A percentile compares a stretch with the other conserved stretches of the same genome.
Evolutionary conservation across 768 basidiomycete species (phyloP).

Genomic region (Termitomyces sp.): DNA sequence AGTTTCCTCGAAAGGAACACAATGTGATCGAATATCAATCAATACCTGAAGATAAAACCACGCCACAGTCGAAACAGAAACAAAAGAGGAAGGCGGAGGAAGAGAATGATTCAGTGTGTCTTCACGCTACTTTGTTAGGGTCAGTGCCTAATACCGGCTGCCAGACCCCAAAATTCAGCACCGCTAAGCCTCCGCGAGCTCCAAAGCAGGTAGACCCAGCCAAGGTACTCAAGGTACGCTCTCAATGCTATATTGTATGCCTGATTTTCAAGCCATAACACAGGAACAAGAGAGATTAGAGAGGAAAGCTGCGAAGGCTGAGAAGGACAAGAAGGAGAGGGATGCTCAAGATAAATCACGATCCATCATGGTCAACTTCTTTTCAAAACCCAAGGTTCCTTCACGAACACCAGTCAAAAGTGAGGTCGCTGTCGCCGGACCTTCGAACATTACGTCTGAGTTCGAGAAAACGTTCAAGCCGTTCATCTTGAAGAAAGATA

Average conservation of each 20-base stretch:
- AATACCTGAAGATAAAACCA: constrained; percentile 19
- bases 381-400: constrained; percentile 55
- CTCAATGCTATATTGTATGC: neutral
- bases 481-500: constrained; percentile 74
- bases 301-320: constrained; percentile 61
- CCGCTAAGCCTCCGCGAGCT: constrained; percentile 26
- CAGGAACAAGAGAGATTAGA: constrained; percentile 69
- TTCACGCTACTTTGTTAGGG: neutral
- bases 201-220: constrained; percentile 54
- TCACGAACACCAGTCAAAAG: constrained; percentile 16
- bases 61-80: constrained; percentile 25
- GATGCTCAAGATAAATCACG: constrained; percentile 70
- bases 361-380: constrained; percentile 74
- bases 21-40: constrained; percentile 21
- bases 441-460: constrained; percentile 45
- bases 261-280: neutral
- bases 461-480: constrained; percentile 76
- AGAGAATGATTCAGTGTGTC: constrained; percentile 36
- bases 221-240: constrained; percentile 49
- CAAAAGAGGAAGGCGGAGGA: constrained; percentile 28
- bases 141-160: neutral
- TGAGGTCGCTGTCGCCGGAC: constrained; percentile 25
- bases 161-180: constrained; percentile 8
- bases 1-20: constrained; percentile 28
- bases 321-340: constrained; percentile 67